Evolutionary conservation across 805 yeast genomes (phyloP).

Genomic region (Suhomyces canberraensis): DNA sequence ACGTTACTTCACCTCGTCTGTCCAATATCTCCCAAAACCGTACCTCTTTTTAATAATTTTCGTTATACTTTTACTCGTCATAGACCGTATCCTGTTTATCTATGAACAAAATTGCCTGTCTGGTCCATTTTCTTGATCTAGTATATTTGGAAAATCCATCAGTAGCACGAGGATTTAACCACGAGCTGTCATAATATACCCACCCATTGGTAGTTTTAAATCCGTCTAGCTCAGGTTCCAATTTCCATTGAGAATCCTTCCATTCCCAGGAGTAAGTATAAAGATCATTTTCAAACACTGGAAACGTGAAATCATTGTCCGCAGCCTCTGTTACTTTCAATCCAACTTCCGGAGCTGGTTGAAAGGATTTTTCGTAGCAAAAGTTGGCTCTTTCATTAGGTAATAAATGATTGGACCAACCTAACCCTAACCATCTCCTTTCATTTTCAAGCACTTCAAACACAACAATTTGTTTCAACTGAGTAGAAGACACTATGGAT

Average conservation of each 20-base stretch:
- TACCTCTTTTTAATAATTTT: no score
- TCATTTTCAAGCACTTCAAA: slow-evolving; percentile 56
- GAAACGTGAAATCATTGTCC: slow-evolving; percentile 43
- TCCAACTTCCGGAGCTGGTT: slow-evolving; percentile 20
- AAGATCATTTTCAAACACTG: slow-evolving; percentile 35
- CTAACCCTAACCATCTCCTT: slow-evolving; percentile 60
- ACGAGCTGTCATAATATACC: slow-evolving; percentile 51
- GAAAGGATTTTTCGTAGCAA: slow-evolving; percentile 40
- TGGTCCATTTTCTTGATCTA: slow-evolving; percentile 48
- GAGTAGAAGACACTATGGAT: slow-evolving; percentile 37
- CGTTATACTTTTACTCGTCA: slow-evolving; percentile 8
- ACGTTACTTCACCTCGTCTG: no score
- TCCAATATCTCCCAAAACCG: no score
- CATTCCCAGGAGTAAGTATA: slow-evolving; percentile 51
- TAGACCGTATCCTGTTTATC: slow-evolving; percentile 16
- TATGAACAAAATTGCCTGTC: slow-evolving; percentile 40
- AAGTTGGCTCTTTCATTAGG: slow-evolving; percentile 53
- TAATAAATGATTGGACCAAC: slow-evolving; percentile 50
- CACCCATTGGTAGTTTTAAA: slow-evolving; percentile 45
- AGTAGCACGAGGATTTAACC: slow-evolving; percentile 39
- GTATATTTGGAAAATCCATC: slow-evolving; percentile 54
- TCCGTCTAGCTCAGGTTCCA: slow-evolving; percentile 41
- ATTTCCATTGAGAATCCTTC: slow-evolving; percentile 51
- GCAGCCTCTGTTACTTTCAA: slow-evolving; percentile 12
- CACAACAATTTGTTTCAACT: slow-evolving; percentile 44